A percentile compares a stretch with the other conserved stretches of the same genome.
These are phyloP conservation scores for Clonostachys rosea DNA, from an alignment of 2,329 filamentous ascomycete genomes.

Conservation along the genomic window DNA sequence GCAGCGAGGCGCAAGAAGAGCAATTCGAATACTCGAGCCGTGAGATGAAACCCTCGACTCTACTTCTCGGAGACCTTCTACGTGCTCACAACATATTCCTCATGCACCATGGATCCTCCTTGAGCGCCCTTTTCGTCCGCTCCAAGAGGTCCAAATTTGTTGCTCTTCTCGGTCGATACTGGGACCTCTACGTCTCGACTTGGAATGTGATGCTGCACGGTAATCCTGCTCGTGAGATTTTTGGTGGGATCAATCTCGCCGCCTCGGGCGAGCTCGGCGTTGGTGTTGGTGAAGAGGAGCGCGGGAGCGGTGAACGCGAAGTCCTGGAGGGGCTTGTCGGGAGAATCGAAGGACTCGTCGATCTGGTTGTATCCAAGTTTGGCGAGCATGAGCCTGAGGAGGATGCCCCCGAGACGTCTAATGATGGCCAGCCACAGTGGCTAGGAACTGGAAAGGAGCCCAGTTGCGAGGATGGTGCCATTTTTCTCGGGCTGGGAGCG, in stretches of 20 bases:
- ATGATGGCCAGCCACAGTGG: constrained; percentile 44
- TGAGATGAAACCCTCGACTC: constrained; percentile 77
- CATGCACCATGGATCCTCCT: constrained; percentile 76
- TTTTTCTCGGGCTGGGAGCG: constrained; percentile 78
- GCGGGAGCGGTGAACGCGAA: constrained; percentile 88
- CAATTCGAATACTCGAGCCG: constrained; percentile 78
- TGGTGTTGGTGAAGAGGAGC: constrained; percentile 92
- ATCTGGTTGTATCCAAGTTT: constrained; percentile 84
- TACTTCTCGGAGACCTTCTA: constrained; percentile 76
- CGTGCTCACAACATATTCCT: constrained; percentile 82
- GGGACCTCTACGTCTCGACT: constrained; percentile 63
- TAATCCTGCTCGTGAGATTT: constrained; percentile 76
- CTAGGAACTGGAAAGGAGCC: constrained; percentile 67
- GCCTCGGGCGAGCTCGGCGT: constrained; percentile 88
- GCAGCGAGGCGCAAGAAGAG: constrained; percentile 30
- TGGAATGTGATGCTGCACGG: constrained; percentile 93
- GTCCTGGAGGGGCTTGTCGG: constrained; percentile 85
- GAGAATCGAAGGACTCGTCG: constrained; percentile 78
- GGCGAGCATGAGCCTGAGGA: constrained; percentile 41
- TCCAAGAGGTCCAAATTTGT: constrained; percentile 66
- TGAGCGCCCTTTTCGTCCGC: constrained; percentile 65
- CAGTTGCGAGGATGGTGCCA: constrained; percentile 70
- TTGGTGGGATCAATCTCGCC: constrained; percentile 81
- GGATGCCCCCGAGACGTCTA: constrained; percentile 12
- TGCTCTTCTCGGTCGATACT: constrained; percentile 71